Conservation (phyloP, 2,329 filamentous ascomycete genomes). For the Cercospora sp. region DNA sequence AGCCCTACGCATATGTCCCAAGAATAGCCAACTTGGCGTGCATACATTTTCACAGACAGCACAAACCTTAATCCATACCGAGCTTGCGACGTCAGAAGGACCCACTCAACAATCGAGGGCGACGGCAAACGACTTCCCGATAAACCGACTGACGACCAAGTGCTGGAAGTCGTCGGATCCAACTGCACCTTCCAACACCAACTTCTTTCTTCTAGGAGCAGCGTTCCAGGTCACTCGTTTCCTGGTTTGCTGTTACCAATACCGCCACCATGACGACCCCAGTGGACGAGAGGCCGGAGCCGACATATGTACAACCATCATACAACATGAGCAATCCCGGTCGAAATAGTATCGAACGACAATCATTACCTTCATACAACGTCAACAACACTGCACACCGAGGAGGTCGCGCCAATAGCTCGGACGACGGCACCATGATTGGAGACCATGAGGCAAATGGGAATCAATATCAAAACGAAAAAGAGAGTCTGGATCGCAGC, state of each 20-base stretch:
- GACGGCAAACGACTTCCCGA: conserved; percentile 1
- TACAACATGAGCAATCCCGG: conserved; percentile 26
- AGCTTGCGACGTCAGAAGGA: conserved; percentile 13
- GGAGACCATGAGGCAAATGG: conserved; percentile 32
- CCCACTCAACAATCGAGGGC: conserved; percentile 8
- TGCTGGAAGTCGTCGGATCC: conserved; percentile 22
- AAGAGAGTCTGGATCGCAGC: conserved; percentile 12
- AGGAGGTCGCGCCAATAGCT: conserved; percentile 26
- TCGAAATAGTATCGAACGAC: conserved; percentile 21
- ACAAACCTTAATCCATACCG: not conserved
- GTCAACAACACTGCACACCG: conserved; percentile 30
- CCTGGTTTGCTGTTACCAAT: conserved; percentile 10
- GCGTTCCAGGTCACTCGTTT: conserved; percentile 18
- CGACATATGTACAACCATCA: conserved; percentile 36
- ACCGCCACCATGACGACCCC: conserved; percentile 38
- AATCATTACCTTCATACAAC: conserved; percentile 37
- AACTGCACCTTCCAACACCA: not conserved
- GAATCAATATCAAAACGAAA: conserved; percentile 10
- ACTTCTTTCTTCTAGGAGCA: not conserved
- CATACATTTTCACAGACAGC: not conserved
- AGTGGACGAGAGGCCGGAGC: conserved; percentile 38
- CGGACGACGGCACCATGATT: conserved; percentile 41
- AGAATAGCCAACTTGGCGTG: not conserved
- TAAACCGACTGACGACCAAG: conserved; percentile 20
- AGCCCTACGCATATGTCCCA: not conserved